Base-by-base conservation (phyloP, 139 green algal genomes). In the Zygnema cylindricum region DNA sequence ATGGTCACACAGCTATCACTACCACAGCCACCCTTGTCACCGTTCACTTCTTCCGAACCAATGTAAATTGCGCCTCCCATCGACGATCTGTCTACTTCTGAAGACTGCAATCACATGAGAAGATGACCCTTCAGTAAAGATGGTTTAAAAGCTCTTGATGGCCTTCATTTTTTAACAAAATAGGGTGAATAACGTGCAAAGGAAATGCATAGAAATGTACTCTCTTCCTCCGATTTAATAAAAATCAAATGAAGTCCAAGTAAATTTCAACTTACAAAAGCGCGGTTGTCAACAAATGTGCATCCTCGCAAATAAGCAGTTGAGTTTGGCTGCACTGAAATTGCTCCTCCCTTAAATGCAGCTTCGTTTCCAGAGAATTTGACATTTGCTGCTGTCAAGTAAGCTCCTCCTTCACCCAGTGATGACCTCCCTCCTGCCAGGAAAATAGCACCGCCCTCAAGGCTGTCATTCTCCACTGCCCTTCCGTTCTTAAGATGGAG, bases 1-100 rank as follows among this genome's bases (percentile, higher is more conserved):
- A 79, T 54, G 7, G 71, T 79, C 71, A 79, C 71, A 16, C 71
- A 79, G 36, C 36, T 43, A 16, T 79, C 38, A 16, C 71, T 79
- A 3, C 7, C 71, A 16, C 71, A 79, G 7, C 71, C 71, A 11
- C 71, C 71, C 7, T 7, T 54, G 7, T 11, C 16, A 30, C 57
- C 30, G 57, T 30, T 25, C 21, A 11, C 38, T 23, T 3, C 3
- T 3, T 16, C 71, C 7, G 71, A 79, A 11, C 71, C 71, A 3
- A 79, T 16, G 16, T 79, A 79, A 3, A 79, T 23, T 23, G 71
- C 71, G 7, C 71, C 71, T 79, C 71, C 71, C 36, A 79, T 41
- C n/a, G n/a, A n/a, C n/a, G n/a, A n/a, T n/a, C n/a, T n/a, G n/a
- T n/a, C n/a, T n/a, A n/a, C n/a, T n/a, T n/a, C n/a, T n/a, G n/a